phyloP scores from a whole-genome alignment of 75 land plant genomes.

The Cunninghamia lanceolata region DNA sequence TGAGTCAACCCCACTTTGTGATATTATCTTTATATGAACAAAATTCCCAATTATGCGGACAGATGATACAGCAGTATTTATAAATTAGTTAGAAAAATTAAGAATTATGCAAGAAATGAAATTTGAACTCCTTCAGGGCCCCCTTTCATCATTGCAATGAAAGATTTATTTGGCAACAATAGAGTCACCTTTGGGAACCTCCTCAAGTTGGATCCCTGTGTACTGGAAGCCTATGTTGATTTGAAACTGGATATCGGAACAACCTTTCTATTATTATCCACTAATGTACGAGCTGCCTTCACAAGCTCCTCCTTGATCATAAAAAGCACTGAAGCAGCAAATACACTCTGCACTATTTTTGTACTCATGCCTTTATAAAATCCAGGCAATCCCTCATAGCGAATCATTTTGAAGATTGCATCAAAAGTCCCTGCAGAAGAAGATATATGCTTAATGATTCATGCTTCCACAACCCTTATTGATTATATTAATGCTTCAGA shows the following conservation, averaged over 20 bases:
- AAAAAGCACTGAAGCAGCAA: slow-evolving; percentile 59
- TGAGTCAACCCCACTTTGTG: neutral
- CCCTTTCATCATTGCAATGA: neutral
- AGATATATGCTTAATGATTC: neutral
- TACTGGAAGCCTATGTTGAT: neutral
- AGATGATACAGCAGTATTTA: neutral
- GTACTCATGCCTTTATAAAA: slow-evolving; percentile 65
- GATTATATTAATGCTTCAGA: neutral
- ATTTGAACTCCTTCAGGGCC: neutral
- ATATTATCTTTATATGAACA: neutral
- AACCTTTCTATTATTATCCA: slow-evolving; percentile 19
- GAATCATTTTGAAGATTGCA: slow-evolving; percentile 62
- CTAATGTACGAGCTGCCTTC: slow-evolving; percentile 23
- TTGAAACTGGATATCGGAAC: slow-evolving; percentile 3
- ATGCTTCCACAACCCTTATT: no score
- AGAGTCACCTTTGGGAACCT: neutral
- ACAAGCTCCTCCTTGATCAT: slow-evolving; percentile 65
- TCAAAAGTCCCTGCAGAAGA: slow-evolving; percentile 41
- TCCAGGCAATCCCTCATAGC: slow-evolving; percentile 46
- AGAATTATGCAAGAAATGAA: neutral
- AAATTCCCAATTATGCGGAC: neutral
- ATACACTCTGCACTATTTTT: slow-evolving; percentile 65
- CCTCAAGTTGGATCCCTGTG: neutral
- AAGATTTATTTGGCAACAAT: neutral
- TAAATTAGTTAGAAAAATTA: neutral